phyloP scores from a whole-genome alignment of 805 yeast genomes.

The Torulaspora microellipsoides region DNA sequence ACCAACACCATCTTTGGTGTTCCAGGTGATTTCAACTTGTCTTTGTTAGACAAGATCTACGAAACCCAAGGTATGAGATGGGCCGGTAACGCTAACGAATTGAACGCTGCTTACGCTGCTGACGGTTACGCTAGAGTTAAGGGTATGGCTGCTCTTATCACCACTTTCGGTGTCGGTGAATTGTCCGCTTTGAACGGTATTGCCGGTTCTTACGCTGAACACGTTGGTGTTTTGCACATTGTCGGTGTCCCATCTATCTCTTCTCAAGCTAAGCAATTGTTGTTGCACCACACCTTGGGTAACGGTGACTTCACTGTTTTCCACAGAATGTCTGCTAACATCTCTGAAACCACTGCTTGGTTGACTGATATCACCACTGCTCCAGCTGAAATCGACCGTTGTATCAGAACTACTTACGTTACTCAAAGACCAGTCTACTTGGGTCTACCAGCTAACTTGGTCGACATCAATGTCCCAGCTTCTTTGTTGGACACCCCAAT shows the following conservation, averaged over 20 bases:
- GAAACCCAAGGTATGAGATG: slow-evolving; percentile 74
- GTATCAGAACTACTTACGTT: slow-evolving; percentile 65
- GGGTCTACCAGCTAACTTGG: slow-evolving; percentile 78
- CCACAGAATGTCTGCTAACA: slow-evolving; percentile 70
- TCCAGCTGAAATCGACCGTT: slow-evolving; percentile 65
- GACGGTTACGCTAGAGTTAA: slow-evolving; percentile 85
- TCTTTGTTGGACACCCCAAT: slow-evolving; percentile 57
- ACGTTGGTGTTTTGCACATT: slow-evolving; percentile 77
- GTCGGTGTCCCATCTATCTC: slow-evolving; percentile 82
- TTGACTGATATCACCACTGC: slow-evolving; percentile 62
- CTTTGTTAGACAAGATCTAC: slow-evolving; percentile 66
- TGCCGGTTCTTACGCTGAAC: slow-evolving; percentile 87
- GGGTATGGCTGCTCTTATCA: slow-evolving; percentile 67
- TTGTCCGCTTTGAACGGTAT: slow-evolving; percentile 78
- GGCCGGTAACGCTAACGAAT: slow-evolving; percentile 89
- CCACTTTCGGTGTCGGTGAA: slow-evolving; percentile 92
- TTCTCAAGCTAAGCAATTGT: slow-evolving; percentile 65
- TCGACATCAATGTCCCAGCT: slow-evolving; percentile 58
- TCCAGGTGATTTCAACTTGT: slow-evolving; percentile 78
- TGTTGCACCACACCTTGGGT: slow-evolving; percentile 80
- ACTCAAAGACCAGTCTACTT: slow-evolving; percentile 78
- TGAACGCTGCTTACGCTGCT: slow-evolving; percentile 79
- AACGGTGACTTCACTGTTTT: slow-evolving; percentile 78
- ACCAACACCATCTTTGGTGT: slow-evolving; percentile 72
- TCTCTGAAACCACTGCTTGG: slow-evolving; percentile 62